Base-by-base conservation (phyloP, 2,329 filamentous ascomycete genomes). In the Cytospora mali region DNA sequence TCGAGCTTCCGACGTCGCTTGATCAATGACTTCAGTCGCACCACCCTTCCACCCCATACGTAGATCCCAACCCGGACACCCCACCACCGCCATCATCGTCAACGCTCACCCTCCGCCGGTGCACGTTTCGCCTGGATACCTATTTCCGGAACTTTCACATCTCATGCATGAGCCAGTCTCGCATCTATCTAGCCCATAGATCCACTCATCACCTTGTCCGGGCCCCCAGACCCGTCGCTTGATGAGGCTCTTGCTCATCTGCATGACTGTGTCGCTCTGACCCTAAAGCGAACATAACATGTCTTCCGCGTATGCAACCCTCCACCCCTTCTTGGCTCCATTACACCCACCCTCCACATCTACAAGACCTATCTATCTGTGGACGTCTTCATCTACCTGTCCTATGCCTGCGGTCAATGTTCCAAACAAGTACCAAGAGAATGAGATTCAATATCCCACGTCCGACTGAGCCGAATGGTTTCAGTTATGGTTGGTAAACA, bases 231-330 rank as follows among this genome's bases (percentile, higher is more conserved):
- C 16, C 50, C n/a, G 55, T 65, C 55, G 27, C 63, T 62, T 56
- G 60, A 58, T 31, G 51, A 59, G 63, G 46, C 55, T 62, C 55
- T 52, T 48, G 16, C 53, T 49, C 42, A 57, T 35, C 48, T 55
- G 31, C 55, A 59, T 56, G 50, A 52, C 39, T 35, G 49, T 52
- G 60, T 57, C 27, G 33, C 29, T 35, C 35, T 60, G 56, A 56
- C 56, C 23, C 29, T 28, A 33, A 28, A 52, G 28, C 55, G 52
- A 50, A 33, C 31, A 65, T 65, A 50, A 33, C 31, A 65, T 65
- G 64, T 55, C 64, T 60, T 63, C 64, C 33, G 64, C 61, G 64
- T 65, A 65, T 51, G 63, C 39, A 48, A 54, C 16, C 49, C 42
- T 28, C 39, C 23, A n/a, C 27, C 55, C 28, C n/a, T 23, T 28